phyloP scores from a whole-genome alignment of 2,329 filamentous ascomycete genomes.

The Ascochyta clinopodiicola region DNA sequence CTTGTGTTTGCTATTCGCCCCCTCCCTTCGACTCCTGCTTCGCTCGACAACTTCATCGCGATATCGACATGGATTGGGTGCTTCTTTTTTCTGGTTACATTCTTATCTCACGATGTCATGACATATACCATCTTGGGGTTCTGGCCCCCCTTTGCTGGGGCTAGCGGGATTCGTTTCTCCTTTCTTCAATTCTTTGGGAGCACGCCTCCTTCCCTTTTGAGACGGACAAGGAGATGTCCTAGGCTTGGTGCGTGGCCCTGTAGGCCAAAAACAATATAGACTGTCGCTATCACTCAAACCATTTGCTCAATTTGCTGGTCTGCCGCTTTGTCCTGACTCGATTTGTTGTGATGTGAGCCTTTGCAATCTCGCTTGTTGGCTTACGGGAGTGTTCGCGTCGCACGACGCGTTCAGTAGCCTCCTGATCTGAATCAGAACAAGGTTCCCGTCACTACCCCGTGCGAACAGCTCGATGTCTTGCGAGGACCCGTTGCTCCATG shows the following conservation, averaged over 20 bases:
- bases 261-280: conserved; percentile 20
- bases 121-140: conserved; percentile 38
- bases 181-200: conserved; percentile 21
- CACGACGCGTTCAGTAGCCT: conserved; percentile 9
- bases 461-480: conserved; percentile 4
- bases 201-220: conserved; percentile 12
- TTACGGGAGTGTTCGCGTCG: conserved; percentile 6
- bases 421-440: background rate
- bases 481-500: conserved; percentile 11
- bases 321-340: conserved; percentile 8
- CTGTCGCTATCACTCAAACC: conserved; percentile 19
- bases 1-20: conserved; percentile 25
- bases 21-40: conserved; percentile 14
- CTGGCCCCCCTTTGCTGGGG: conserved; percentile 20
- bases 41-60: conserved; percentile 11
- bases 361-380: conserved; percentile 15
- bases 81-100: conserved; percentile 29
- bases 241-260: conserved; percentile 15
- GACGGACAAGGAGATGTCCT: conserved; percentile 14
- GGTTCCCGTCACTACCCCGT: conserved; percentile 1
- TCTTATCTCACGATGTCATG: conserved; percentile 44
- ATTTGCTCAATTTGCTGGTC: conserved; percentile 1
- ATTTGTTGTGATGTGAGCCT: conserved; percentile 10
- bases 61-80: conserved; percentile 7
- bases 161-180: conserved; percentile 32